These are phyloP conservation scores for Trichothecium sympodiale DNA, from an alignment of 2,329 filamentous ascomycete genomes.

Conservation along the genomic window DNA sequence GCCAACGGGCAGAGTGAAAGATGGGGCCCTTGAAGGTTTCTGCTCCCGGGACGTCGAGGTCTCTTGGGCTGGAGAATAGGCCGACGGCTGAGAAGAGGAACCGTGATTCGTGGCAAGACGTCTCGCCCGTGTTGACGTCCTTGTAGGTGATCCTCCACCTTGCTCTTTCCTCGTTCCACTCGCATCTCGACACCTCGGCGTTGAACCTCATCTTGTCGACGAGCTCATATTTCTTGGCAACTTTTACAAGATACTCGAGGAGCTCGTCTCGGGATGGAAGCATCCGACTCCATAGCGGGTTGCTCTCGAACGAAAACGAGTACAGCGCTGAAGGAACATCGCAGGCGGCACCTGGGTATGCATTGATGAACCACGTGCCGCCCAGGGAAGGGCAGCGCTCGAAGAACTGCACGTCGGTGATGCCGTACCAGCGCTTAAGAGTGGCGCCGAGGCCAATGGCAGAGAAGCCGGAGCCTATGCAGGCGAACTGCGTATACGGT, in stretches of 20 bases:
- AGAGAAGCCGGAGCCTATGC: slow-evolving; percentile 51
- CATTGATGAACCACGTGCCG: slow-evolving; percentile 54
- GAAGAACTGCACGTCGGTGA: slow-evolving; percentile 49
- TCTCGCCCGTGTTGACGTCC: slow-evolving; percentile 10
- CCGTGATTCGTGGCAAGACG: slow-evolving; percentile 24
- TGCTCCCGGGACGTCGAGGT: slow-evolving; percentile 34
- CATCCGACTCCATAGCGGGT: slow-evolving; percentile 47
- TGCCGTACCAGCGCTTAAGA: slow-evolving; percentile 43
- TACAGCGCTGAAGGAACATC: slow-evolving; percentile 51
- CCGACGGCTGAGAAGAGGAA: slow-evolving; percentile 27
- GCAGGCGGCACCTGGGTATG: slow-evolving; percentile 44
- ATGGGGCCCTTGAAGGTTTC: slow-evolving; percentile 39
- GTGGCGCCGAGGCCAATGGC: slow-evolving; percentile 51
- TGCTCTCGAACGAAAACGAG: slow-evolving; percentile 48
- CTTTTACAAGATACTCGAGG: slow-evolving; percentile 38
- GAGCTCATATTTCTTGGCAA: slow-evolving; percentile 36
- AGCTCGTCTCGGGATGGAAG: slow-evolving; percentile 47
- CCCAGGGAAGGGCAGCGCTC: slow-evolving; percentile 46
- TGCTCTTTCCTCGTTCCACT: slow-evolving; percentile 23
- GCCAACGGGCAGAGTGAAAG: slow-evolving; percentile 46
- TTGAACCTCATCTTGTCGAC: slow-evolving; percentile 24
- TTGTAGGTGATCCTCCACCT: slow-evolving; percentile 23
- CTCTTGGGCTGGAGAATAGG: slow-evolving; percentile 19
- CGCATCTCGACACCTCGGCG: slow-evolving; percentile 23
- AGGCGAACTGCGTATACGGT: slow-evolving; percentile 23